Evolutionary conservation across 129 eudicot species (phyloP), one percentile per base, ranked within the genome.

Genomic region (Rutidosis leptorrhynchoides): DNA sequence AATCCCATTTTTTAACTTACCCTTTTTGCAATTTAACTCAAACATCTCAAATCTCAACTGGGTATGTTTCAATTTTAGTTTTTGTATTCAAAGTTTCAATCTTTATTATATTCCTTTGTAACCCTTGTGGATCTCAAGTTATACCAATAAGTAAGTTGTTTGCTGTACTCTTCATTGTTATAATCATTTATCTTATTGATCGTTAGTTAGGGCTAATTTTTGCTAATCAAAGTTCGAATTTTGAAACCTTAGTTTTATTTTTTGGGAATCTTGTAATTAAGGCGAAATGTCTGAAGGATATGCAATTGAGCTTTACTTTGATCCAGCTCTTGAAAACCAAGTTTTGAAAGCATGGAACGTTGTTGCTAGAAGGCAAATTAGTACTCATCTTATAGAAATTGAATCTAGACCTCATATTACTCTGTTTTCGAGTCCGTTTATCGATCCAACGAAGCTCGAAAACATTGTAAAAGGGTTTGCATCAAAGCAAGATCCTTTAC

Each of bases 381-480:
- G 97, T 35, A 94, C 97, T 65, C 99, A 94, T 74, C 90, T 94
- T n/a, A 94, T 94, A 19, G 99, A 94, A 65, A 94, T 94, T 16
- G 99, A 94, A 74, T 94, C 99, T 19, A 74, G 99, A 33, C 99
- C 99, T 22, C 99, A 94, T 66, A 83, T 94, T 37, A 94, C 99
- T 58, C 78, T 87, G n/a, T 89, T 86, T 58, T 84, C 90, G 11
- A 78, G 93, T 70, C 84, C 90, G 0, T 84, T 71, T 83, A 72
- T 79, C 6, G 99, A 94, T 58, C 82, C 88, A 0, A 60, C 87
- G 2, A 89, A 94, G 71, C 85, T 94, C 1, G 99, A 84, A 62
- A 87, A 77, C 48, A 57, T 89, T 1, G 79, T 94, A 0, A 94
- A 87, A 56, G 51, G 43, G 26, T 85, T 94, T 15, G 87, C 97